Base-by-base conservation (phyloP, 331 rosid species). In the Saraca asoca region DNA sequence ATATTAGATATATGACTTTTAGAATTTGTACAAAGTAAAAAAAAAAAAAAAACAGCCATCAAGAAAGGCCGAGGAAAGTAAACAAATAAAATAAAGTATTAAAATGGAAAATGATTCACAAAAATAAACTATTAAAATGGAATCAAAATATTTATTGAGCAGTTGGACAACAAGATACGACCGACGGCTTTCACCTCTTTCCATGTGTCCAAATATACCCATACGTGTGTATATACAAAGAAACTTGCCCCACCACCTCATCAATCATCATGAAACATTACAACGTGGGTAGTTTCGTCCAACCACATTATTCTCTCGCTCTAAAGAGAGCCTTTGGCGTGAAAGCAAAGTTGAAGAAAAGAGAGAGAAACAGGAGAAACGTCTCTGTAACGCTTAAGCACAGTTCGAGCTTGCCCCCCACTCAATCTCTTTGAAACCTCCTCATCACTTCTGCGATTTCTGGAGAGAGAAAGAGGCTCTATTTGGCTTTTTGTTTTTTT, bases 361-460 rank as follows among this genome's bases (percentile, higher is more conserved):
- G 18, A 53, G 16, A 39, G 9, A 52, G 46, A 18, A 33, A 56
- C 8, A 0, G 15, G 49, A 2, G 10, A 8, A 58, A 61, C 35
- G 57, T 37, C 18, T 12, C 24, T 49, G 57, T 46, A 51, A 54
- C 46, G 51, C 50, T 15, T 15, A 37, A 1, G 19, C 4, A 14
- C 61, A 19, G 46, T 54, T 49, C 31, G 3, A 24, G 31, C 31
- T 24, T 42, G 64, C 78, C 53, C 64, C 63, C 12, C 6, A 33
- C 68, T 74, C 76, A 54, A 59, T 14, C 55, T 74, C 82, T 51
- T 68, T 18, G 72, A 66, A 78, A 37, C 64, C 78, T 73, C 82
- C 88, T 45, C 60, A 14, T 49, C 33, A 49, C 51, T 16, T 44
- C 45, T 41, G 16, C 20, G 14, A 56, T 35, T 6, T 42, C 33